A percentile compares a stretch with the other conserved stretches of the same genome.
phyloP scores from a whole-genome alignment of 768 basidiomycete genomes.

The Lentinula guzmanii region DNA sequence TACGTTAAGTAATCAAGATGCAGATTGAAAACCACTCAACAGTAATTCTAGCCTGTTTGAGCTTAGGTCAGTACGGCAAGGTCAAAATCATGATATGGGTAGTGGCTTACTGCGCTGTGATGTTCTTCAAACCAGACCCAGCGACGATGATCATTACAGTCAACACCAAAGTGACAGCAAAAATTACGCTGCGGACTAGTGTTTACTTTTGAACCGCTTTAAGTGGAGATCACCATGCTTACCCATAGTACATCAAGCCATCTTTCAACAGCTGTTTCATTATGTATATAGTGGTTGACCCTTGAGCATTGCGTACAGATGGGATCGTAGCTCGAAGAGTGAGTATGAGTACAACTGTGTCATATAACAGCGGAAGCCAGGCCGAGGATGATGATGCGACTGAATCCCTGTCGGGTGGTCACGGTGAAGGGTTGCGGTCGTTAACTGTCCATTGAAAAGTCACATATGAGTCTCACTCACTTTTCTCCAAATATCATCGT shows the following conservation, averaged over 20 bases:
- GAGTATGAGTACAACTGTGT: background rate
- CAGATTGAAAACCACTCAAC: background rate
- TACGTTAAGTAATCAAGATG: background rate
- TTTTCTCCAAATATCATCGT: constrained; percentile 3
- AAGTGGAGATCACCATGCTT: background rate
- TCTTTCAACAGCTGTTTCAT: background rate
- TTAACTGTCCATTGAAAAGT: too few species aligned
- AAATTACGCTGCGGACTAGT: background rate
- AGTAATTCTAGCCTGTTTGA: constrained; percentile 1
- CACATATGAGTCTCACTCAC: background rate
- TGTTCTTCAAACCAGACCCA: constrained; percentile 8
- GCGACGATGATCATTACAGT: constrained; percentile 1
- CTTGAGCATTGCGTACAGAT: background rate
- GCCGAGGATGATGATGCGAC: background rate
- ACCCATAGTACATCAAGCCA: constrained; percentile 1
- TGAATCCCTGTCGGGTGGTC: background rate
- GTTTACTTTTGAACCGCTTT: background rate
- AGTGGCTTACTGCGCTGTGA: background rate
- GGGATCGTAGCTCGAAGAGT: background rate
- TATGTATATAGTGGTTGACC: background rate
- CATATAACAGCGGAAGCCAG: constrained; percentile 3
- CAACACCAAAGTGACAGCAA: background rate
- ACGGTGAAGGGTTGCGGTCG: background rate
- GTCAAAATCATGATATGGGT: background rate
- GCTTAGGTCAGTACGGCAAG: background rate